A percentile compares a stretch with the other conserved stretches of the same genome.
phyloP scores from a whole-genome alignment of 164 flowering plant genomes.

The Annona cherimola region DNA sequence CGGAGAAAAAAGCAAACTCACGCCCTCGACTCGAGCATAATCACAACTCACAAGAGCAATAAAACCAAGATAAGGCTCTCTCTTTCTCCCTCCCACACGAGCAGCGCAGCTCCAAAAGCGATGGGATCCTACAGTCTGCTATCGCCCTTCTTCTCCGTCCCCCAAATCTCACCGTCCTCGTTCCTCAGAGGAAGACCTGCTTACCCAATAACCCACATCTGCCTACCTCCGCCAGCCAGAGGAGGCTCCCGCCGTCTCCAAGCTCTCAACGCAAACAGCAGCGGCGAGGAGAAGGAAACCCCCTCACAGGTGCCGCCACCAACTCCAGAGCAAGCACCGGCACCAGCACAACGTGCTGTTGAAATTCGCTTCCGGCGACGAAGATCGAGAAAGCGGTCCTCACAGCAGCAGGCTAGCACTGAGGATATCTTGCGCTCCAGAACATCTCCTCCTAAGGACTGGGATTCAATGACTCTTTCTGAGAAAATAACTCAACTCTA shows the following conservation, averaged over 20 bases:
- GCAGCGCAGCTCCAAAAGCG: neutral
- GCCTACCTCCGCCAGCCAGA: neutral
- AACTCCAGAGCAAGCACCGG: conserved; percentile 9
- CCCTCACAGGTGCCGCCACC: conserved; percentile 14
- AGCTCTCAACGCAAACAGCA: conserved; percentile 12
- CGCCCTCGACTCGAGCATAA: too few species aligned
- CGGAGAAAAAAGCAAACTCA: too few species aligned
- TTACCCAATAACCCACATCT: neutral
- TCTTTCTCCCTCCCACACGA: neutral
- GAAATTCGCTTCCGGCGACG: conserved; percentile 36
- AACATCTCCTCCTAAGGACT: conserved; percentile 38
- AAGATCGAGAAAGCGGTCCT: conserved; percentile 35
- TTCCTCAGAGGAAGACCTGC: conserved; percentile 4
- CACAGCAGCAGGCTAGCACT: conserved; percentile 11
- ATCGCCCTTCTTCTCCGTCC: neutral
- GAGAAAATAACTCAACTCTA: conserved; percentile 78
- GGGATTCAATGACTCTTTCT: conserved; percentile 70
- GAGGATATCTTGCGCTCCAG: conserved; percentile 5
- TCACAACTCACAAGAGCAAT: neutral
- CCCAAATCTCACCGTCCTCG: neutral
- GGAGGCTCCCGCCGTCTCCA: conserved; percentile 1
- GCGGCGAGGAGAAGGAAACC: conserved; percentile 9
- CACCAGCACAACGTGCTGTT: conserved; percentile 25
- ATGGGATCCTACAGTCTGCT: conserved; percentile 17
- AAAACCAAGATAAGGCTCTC: neutral